phyloP scores from a whole-genome alignment of 768 basidiomycete species.

The Tephrocybe sp. region DNA sequence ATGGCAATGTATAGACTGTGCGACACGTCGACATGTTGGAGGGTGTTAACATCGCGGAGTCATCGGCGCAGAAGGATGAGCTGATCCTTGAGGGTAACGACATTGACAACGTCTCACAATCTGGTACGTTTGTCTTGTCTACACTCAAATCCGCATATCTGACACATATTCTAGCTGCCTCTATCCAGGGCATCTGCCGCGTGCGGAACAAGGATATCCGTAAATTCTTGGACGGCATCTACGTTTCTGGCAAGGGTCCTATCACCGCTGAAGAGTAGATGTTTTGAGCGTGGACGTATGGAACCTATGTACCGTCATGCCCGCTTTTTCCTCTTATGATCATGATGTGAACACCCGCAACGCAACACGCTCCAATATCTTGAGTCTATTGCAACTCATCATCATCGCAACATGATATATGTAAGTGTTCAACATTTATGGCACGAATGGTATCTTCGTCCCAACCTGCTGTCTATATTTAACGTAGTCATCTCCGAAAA shows the following conservation, averaged over 20 bases:
- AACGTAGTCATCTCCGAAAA: slow-evolving; percentile 90
- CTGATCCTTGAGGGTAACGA: slow-evolving; percentile 94
- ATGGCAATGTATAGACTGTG: slow-evolving; percentile 58
- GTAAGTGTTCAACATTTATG: slow-evolving; percentile 40
- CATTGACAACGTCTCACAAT: slow-evolving; percentile 96
- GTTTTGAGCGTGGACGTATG: slow-evolving; percentile 8
- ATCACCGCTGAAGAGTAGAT: slow-evolving; percentile 49
- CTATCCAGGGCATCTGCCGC: slow-evolving; percentile 93
- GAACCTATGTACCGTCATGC: slow-evolving; percentile 9
- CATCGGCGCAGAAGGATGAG: slow-evolving; percentile 93
- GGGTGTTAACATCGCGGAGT: slow-evolving; percentile 84
- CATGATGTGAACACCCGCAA: slow-evolving; percentile 10
- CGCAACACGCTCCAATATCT: no score
- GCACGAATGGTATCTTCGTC: slow-evolving; percentile 87
- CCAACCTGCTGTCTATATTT: slow-evolving; percentile 74
- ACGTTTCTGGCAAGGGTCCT: slow-evolving; percentile 82
- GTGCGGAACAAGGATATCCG: slow-evolving; percentile 99
- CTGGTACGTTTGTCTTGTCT: slow-evolving; percentile 48
- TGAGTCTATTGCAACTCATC: no score
- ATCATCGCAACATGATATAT: no score
- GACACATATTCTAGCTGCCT: slow-evolving; percentile 61
- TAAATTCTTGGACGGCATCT: slow-evolving; percentile 95
- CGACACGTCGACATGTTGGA: slow-evolving; percentile 90
- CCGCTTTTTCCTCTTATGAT: slow-evolving; percentile 7
- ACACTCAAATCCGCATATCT: neutral